Conservation (phyloP, 1,139 yeast species). For the Hansenula lynferdii region DNA sequence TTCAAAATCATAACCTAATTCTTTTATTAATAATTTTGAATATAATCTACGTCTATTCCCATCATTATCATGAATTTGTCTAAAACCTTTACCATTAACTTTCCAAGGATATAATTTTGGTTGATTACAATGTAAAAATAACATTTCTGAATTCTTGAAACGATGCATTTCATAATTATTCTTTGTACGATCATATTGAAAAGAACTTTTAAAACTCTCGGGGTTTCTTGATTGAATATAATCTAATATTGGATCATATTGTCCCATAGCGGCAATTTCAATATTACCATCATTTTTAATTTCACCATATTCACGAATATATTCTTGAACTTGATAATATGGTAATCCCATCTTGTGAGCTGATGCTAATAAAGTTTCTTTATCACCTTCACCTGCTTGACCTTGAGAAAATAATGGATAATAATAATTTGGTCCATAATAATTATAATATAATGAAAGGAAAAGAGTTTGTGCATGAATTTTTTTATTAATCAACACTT, state of each 20-base stretch:
- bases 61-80: slow-evolving; percentile 11
- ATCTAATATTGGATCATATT: slow-evolving; percentile 25
- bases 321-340: slow-evolving; percentile 58
- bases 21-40: slow-evolving; percentile 13
- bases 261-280: slow-evolving; percentile 23
- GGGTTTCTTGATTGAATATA: slow-evolving; percentile 17
- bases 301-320: slow-evolving; percentile 19
- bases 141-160: slow-evolving; percentile 15
- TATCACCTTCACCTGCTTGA: slow-evolving; percentile 86
- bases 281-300: slow-evolving; percentile 12
- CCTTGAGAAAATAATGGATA: slow-evolving; percentile 83
- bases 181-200: slow-evolving; percentile 10
- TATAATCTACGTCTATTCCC: slow-evolving; percentile 19
- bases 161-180: slow-evolving; percentile 18
- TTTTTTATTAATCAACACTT: slow-evolving; percentile 60
- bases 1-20: slow-evolving; percentile 21
- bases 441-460: slow-evolving; percentile 70
- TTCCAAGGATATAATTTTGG: slow-evolving; percentile 25
- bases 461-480: slow-evolving; percentile 62
- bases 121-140: slow-evolving; percentile 23
- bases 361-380: slow-evolving; percentile 82
- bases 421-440: slow-evolving; percentile 71
- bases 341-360: slow-evolving; percentile 57
- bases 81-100: slow-evolving; percentile 18
- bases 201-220: slow-evolving; percentile 11